Conservation (phyloP, 495 filamentous ascomycete species). For the Thermothielavioides terrestris region DNA sequence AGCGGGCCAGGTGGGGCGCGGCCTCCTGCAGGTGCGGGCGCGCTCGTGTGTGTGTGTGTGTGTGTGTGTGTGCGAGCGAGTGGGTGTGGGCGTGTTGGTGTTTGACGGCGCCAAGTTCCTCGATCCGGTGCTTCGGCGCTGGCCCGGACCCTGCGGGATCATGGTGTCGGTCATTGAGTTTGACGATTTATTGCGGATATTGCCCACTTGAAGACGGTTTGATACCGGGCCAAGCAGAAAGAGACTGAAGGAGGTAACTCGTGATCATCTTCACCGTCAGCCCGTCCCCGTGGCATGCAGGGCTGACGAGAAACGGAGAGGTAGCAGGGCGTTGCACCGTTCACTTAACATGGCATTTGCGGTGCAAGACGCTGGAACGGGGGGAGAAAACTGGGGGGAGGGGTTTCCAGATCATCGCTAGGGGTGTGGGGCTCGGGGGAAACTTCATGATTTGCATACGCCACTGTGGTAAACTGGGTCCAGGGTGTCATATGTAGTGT, state of each 20-base stretch:
- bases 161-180: too few species aligned
- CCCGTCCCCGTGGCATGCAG: too few species aligned
- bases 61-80: neutral
- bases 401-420: neutral
- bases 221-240: too few species aligned
- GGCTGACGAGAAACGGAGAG: neutral
- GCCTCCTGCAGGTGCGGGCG: slow-evolving; percentile 2
- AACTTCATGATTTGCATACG: slow-evolving; percentile 19
- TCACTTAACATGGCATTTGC: neutral
- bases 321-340: neutral
- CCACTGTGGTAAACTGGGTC: too few species aligned
- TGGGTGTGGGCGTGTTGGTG: neutral
- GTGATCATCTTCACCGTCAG: too few species aligned
- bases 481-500: too few species aligned
- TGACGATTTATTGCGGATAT: too few species aligned
- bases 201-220: too few species aligned
- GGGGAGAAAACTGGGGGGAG: neutral
- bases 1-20: slow-evolving; percentile 2
- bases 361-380: neutral
- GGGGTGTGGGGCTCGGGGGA: neutral
- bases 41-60: neutral
- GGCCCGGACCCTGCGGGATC: neutral
- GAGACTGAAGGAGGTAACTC: too few species aligned
- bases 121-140: neutral
- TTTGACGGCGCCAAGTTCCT: neutral